Base-by-base conservation (phyloP, 306 rosid genomes). In the Vicia faba region DNA sequence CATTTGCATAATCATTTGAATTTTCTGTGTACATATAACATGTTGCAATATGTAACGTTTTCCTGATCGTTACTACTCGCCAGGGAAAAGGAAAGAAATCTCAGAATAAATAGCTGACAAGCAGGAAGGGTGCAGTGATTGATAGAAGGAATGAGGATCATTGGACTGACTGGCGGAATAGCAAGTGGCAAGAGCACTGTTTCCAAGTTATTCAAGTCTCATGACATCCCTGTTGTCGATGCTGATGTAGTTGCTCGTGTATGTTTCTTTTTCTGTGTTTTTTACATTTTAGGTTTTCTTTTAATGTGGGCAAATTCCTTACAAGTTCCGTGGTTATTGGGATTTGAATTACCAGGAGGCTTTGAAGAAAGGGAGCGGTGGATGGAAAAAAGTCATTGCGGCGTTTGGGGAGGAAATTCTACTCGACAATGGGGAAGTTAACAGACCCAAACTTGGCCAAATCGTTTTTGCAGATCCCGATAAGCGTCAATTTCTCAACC, bases 171-270 rank as follows among this genome's bases (percentile, higher is more conserved):
- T 0, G 96, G 95, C 33, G 97, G 98, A 77, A 89, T 89, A 41
- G 73, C 95, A 0, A 88, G 92, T 1, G 96, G 96, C 54, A 93
- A 93, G 81, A 93, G 96, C 80, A 88, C 95, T 0, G 91, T 86
- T 35, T 90, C 97, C 45, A 79, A 82, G 80, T 89, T 85, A 16
- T 93, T 93, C 90, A 88, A 82, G 74, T 71, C 88, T 46, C 72
- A 86, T 4, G 84, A 67, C 57, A 44, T 90, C 66, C 90, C 96
- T 0, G 71, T 93, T 5, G 95, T 88, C 4, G 97, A 93, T n/a
- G 96, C 96, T 0, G 90, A 88, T 15, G 18, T 93, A 5, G 82
- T 89, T 29, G 93, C 97, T 72, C 88, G 88, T 0, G 98, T 93
- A 79, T 41, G 82, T 66, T 19, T 28, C 18, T 43, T 66, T 29